Conservation (phyloP, 1,139 yeast genomes). For the Diutina pseudorugosa region DNA sequence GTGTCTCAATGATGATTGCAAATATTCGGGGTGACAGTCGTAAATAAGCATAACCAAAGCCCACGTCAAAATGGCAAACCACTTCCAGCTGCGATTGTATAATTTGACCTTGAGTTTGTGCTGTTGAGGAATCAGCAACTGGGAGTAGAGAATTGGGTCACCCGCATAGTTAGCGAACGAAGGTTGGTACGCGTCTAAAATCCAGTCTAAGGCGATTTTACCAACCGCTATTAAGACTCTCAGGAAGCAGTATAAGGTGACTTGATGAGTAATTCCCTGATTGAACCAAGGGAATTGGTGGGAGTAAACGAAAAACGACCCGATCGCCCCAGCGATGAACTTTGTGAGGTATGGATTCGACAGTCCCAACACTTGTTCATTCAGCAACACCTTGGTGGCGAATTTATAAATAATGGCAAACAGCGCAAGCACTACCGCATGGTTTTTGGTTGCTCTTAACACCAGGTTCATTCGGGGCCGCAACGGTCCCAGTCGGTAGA, state of each 20-base stretch:
- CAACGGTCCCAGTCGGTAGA: constrained; percentile 38
- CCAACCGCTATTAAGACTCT: constrained; percentile 43
- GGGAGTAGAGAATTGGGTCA: constrained; percentile 16
- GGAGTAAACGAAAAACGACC: constrained; percentile 57
- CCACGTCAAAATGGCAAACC: constrained; percentile 64
- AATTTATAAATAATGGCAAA: constrained; percentile 55
- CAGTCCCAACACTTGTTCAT: constrained; percentile 25
- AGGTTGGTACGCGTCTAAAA: constrained; percentile 27
- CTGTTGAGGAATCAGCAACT: constrained; percentile 20
- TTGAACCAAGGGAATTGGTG: constrained; percentile 37
- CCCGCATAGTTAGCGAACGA: constrained; percentile 13
- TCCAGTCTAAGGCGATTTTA: constrained; percentile 31
- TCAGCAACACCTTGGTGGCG: constrained; percentile 18
- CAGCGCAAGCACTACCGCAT: constrained; percentile 53
- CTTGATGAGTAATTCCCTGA: constrained; percentile 43
- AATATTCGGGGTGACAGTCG: constrained; percentile 47
- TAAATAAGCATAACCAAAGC: constrained; percentile 65
- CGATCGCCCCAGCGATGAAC: constrained; percentile 52
- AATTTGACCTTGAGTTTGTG: constrained; percentile 21
- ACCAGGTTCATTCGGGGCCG: constrained; percentile 37
- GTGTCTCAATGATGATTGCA: constrained; percentile 57
- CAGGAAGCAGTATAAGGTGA: constrained; percentile 50
- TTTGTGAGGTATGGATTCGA: constrained; percentile 18
- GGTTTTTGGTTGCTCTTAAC: constrained; percentile 46
- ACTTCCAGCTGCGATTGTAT: constrained; percentile 43